These are phyloP conservation scores for Neotropicomus parvogracilis DNA, from an alignment of 1,284 basidiomycete genomes.

Conservation along the genomic window DNA sequence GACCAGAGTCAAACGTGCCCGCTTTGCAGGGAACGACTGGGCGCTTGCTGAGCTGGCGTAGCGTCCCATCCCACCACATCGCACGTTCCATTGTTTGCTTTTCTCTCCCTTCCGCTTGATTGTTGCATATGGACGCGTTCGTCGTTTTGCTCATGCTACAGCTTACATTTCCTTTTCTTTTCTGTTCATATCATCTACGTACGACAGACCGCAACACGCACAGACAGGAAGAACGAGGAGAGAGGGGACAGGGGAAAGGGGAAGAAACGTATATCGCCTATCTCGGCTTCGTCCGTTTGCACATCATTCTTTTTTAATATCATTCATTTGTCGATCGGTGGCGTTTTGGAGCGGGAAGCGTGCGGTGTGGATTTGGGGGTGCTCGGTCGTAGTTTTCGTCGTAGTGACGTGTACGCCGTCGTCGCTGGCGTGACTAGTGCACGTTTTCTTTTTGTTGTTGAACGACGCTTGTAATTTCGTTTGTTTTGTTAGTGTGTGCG, in stretches of 20 bases:
- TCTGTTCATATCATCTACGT: constrained; percentile 5
- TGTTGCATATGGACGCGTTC: constrained; percentile 17
- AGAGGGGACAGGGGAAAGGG: not conserved
- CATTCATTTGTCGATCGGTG: constrained; percentile 25
- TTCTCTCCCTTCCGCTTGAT: not conserved
- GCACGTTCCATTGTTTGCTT: not conserved
- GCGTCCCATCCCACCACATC: not conserved
- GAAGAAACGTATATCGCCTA: constrained; percentile 9
- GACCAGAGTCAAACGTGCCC: constrained; percentile 51
- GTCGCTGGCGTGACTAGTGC: not conserved
- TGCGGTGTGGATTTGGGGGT: not conserved
- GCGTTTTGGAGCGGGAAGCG: constrained; percentile 4
- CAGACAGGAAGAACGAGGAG: not conserved
- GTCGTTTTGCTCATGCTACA: constrained; percentile 15
- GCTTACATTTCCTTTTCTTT: constrained; percentile 7
- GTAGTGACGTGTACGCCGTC: not conserved
- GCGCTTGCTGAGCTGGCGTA: constrained; percentile 12
- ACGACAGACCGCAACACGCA: constrained; percentile 6
- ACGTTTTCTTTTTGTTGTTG: not conserved
- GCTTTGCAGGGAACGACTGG: constrained; percentile 45
- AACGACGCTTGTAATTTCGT: not conserved
- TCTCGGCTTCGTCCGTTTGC: constrained; percentile 2
- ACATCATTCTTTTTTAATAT: constrained; percentile 30
- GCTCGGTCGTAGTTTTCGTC: not conserved
- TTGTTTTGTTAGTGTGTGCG: not conserved